Conservation (phyloP, 1,284 basidiomycete species). For the Marasmius sp. region DNA sequence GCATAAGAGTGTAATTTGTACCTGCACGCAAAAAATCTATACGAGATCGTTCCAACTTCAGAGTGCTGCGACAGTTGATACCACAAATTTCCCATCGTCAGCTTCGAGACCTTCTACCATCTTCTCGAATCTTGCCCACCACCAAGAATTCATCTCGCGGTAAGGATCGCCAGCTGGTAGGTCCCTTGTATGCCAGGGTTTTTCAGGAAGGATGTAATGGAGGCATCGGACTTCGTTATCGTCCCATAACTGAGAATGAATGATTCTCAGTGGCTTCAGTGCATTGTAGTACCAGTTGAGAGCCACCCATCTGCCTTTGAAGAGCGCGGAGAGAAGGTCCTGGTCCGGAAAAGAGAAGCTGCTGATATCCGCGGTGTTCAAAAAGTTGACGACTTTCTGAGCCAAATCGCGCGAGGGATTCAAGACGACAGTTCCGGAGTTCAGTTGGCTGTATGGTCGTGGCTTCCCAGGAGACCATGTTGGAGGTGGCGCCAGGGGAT, state of each 20-base stretch:
- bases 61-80: constrained; percentile 39
- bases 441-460: constrained; percentile 78
- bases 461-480: constrained; percentile 53
- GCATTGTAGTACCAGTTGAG: constrained; percentile 87
- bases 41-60: not conserved
- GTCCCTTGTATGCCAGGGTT: constrained; percentile 67
- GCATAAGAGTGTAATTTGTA: constrained; percentile 33
- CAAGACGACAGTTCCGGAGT: constrained; percentile 87
- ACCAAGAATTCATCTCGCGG: constrained; percentile 63
- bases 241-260: constrained; percentile 73
- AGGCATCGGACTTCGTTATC: constrained; percentile 77
- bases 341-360: constrained; percentile 89
- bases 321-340: constrained; percentile 84
- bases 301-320: constrained; percentile 72
- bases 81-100: constrained; percentile 51
- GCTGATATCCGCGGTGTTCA: constrained; percentile 67
- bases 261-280: constrained; percentile 71
- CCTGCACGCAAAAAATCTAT: not conserved
- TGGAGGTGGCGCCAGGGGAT: constrained; percentile 51
- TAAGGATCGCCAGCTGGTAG: constrained; percentile 37
- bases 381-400: constrained; percentile 53
- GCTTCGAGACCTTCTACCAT: constrained; percentile 48
- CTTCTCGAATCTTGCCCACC: constrained; percentile 71
- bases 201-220: constrained; percentile 75
- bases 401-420: constrained; percentile 68